phyloP scores from a whole-genome alignment of 1,139 yeast species.

The Pichia kudriavzevii region DNA sequence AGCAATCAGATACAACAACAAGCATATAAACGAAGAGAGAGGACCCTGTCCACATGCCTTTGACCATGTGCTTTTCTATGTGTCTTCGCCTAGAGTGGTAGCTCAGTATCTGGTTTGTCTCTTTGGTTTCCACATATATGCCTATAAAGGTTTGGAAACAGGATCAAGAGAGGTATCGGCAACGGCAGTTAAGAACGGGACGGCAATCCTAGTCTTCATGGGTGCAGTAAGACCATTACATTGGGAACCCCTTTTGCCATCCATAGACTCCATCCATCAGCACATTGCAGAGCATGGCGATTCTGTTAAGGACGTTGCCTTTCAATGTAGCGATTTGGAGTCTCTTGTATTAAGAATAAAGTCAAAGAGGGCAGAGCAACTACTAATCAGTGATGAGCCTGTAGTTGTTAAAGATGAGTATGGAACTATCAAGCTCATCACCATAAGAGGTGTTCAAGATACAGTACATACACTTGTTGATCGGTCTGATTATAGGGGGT shows the following conservation, averaged over 20 bases:
- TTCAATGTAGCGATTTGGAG: constrained; percentile 31
- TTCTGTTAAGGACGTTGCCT: constrained; percentile 67
- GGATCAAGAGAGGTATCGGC: constrained; percentile 50
- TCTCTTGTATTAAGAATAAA: constrained; percentile 4
- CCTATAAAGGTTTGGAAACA: constrained; percentile 61
- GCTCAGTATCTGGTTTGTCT: constrained; percentile 46
- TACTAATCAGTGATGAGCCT: constrained; percentile 38
- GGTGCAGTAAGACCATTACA: constrained; percentile 23
- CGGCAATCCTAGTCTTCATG: constrained; percentile 47
- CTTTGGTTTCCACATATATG: constrained; percentile 60
- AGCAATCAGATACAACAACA: no score
- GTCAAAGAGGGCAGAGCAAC: background rate
- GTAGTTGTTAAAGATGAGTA: constrained; percentile 32
- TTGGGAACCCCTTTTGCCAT: constrained; percentile 18
- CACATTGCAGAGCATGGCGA: constrained; percentile 64
- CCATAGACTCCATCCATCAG: constrained; percentile 34
- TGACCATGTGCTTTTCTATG: constrained; percentile 52
- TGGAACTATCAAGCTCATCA: constrained; percentile 51
- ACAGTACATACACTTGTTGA: constrained; percentile 63
- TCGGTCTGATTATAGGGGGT: constrained; percentile 38
- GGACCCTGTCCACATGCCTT: constrained; percentile 26
- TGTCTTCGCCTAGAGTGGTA: constrained; percentile 60
- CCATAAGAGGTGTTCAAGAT: constrained; percentile 54
- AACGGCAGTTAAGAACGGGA: constrained; percentile 57
- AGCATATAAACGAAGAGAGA: background rate